Conservation (phyloP, 2,329 filamentous ascomycete species). For the Pseudonectria foliicola region DNA sequence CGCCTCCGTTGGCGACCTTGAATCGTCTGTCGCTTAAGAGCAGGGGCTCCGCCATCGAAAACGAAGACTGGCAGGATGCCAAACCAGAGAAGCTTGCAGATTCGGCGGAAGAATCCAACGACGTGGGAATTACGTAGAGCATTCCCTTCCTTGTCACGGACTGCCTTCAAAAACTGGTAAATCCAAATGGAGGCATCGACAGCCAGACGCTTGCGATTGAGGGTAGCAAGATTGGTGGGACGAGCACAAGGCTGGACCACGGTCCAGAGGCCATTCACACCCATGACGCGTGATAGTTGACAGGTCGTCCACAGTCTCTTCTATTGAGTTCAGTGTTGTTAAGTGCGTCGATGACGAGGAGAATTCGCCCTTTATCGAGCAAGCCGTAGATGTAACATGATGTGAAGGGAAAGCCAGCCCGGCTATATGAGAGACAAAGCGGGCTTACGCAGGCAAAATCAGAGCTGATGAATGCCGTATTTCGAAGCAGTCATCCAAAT, state of each 20-base stretch:
- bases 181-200: slow-evolving; percentile 99
- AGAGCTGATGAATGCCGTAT: too few species aligned
- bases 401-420: too few species aligned
- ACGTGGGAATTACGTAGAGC: slow-evolving; percentile 92
- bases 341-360: too few species aligned
- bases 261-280: slow-evolving; percentile 96
- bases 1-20: slow-evolving; percentile 67
- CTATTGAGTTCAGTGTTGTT: too few species aligned
- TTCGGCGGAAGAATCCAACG: slow-evolving; percentile 94
- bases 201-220: slow-evolving; percentile 92
- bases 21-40: slow-evolving; percentile 87
- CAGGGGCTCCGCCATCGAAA: slow-evolving; percentile 91
- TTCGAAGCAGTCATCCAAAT: slow-evolving; percentile 3
- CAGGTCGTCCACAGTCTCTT: too few species aligned
- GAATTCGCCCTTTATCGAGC: too few species aligned
- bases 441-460: too few species aligned
- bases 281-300: slow-evolving; percentile 52
- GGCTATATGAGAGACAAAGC: too few species aligned
- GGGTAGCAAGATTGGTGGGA: slow-evolving; percentile 90
- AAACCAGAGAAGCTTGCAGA: slow-evolving; percentile 95
- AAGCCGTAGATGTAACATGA: not conserved
- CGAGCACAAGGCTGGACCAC: slow-evolving; percentile 92
- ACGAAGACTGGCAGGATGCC: slow-evolving; percentile 96
- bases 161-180: slow-evolving; percentile 98
- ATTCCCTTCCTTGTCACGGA: slow-evolving; percentile 97